phyloP scores from a whole-genome alignment of 257 asterid genomes.

The Penstemon eatonii region DNA sequence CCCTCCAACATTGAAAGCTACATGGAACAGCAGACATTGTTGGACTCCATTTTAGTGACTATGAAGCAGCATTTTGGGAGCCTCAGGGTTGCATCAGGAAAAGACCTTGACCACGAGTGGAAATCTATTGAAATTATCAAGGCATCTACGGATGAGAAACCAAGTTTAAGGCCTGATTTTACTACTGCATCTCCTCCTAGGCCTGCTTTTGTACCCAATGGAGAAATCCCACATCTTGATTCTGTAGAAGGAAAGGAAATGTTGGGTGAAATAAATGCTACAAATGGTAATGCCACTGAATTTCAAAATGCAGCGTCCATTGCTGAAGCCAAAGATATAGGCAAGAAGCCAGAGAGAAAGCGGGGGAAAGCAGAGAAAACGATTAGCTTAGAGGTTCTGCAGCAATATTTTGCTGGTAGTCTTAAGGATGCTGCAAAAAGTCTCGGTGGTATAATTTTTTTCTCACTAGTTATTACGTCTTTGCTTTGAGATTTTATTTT shows the following conservation, averaged over 20 bases:
- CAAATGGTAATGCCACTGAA: conserved; percentile 39
- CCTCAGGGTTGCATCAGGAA: conserved; percentile 84
- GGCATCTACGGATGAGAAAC: conserved; percentile 49
- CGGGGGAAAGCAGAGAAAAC: conserved; percentile 92
- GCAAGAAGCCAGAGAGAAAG: conserved; percentile 74
- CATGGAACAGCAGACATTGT: conserved; percentile 53
- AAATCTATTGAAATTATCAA: conserved; percentile 66
- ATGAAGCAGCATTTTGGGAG: conserved; percentile 79
- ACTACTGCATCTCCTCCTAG: conserved; percentile 43
- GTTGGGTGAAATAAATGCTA: conserved; percentile 34
- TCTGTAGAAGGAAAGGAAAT: conserved; percentile 39
- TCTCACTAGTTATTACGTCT: conserved; percentile 11
- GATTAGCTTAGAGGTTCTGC: conserved; percentile 85
- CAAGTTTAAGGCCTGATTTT: conserved; percentile 38
- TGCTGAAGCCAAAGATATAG: conserved; percentile 41
- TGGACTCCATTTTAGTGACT: conserved; percentile 67
- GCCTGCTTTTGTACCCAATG: conserved; percentile 38
- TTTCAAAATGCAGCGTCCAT: conserved; percentile 40
- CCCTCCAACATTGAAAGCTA: conserved; percentile 49
- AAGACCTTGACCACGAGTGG: conserved; percentile 66
- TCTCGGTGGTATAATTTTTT: conserved; percentile 73
- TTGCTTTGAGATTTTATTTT: not conserved
- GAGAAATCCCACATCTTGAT: conserved; percentile 38
- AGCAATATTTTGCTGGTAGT: conserved; percentile 87
- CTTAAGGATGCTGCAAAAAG: conserved; percentile 93